phyloP scores from a whole-genome alignment of 805 yeast genomes.

The Starmerella riodocensis region DNA sequence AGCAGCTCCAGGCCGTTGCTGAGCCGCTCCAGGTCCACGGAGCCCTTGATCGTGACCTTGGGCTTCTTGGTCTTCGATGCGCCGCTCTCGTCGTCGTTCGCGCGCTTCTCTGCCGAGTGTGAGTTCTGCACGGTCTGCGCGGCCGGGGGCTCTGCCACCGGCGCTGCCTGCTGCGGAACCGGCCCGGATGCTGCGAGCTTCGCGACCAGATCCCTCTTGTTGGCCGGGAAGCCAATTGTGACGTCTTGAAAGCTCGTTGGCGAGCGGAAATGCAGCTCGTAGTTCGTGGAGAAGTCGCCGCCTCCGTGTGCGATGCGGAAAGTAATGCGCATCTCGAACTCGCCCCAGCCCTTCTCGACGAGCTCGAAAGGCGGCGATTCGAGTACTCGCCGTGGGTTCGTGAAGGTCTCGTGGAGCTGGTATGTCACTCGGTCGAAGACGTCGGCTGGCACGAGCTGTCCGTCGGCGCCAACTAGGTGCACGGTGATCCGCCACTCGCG shows the following conservation, averaged over 20 bases:
- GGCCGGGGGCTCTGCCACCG: constrained; percentile 12
- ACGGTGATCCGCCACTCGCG: constrained; percentile 83
- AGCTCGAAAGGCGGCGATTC: constrained; percentile 76
- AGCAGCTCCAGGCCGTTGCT: constrained; percentile 82
- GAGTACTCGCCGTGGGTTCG: constrained; percentile 69
- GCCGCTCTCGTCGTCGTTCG: constrained; percentile 23
- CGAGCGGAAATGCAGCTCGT: constrained; percentile 75
- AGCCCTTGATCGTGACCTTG: constrained; percentile 35
- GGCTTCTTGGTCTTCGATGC: constrained; percentile 27
- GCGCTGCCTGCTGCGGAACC: constrained; percentile 39
- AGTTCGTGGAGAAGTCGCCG: constrained; percentile 76
- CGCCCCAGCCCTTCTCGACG: constrained; percentile 97
- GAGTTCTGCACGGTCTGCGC: constrained; percentile 18
- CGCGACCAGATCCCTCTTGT: constrained; percentile 57
- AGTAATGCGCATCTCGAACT: constrained; percentile 75
- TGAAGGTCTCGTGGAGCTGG: constrained; percentile 87
- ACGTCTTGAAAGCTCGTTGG: constrained; percentile 71
- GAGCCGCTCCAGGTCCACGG: constrained; percentile 75
- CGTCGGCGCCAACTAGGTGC: constrained; percentile 59
- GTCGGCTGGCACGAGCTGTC: constrained; percentile 72
- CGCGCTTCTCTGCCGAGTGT: constrained; percentile 29
- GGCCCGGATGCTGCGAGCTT: constrained; percentile 72
- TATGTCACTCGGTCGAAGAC: constrained; percentile 87
- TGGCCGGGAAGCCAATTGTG: constrained; percentile 58
- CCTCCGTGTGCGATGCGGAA: constrained; percentile 68